Percentiles rank a stretch among this genome's conserved stretches.
Evolutionary conservation across 495 filamentous ascomycete species (phyloP).

Genomic region (Neurospora hispaniola): DNA sequence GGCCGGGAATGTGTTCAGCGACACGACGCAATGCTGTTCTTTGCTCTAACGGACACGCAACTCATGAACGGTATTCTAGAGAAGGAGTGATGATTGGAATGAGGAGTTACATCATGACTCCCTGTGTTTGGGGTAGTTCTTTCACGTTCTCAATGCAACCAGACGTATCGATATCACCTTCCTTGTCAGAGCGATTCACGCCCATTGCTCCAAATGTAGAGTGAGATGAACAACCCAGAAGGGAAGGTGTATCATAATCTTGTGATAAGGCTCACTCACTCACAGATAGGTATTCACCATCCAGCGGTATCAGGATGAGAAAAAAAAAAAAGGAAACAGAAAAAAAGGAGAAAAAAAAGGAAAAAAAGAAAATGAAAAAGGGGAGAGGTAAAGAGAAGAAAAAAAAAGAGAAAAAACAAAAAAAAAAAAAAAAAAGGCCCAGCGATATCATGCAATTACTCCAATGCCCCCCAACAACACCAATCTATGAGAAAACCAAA

Average conservation of each 20-base stretch:
- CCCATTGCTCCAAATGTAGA: not conserved
- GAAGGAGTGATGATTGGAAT: not conserved
- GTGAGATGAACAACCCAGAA: not conserved
- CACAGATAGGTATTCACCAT: not conserved
- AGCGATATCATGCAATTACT: not conserved
- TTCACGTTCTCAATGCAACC: not conserved
- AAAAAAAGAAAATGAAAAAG: too few species aligned
- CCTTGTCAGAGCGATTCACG: not conserved
- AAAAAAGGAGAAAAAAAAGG: too few species aligned
- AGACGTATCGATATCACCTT: not conserved
- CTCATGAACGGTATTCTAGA: not conserved
- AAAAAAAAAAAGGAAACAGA: not conserved
- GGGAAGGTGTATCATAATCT: not conserved
- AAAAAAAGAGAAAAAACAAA: too few species aligned
- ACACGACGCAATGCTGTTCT: not conserved
- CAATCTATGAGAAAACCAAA: not conserved
- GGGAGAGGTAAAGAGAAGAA: too few species aligned
- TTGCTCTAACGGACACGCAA: not conserved
- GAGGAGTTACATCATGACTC: not conserved
- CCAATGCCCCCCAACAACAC: not conserved
- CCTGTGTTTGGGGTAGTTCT: not conserved
- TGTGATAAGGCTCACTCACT: not conserved
- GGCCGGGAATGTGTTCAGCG: not conserved
- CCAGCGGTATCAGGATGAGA: not conserved
- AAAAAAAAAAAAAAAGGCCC: not conserved